These are phyloP conservation scores for Ophiostoma tasmaniense DNA, from an alignment of 2,329 filamentous ascomycete species.

Conservation along the genomic window DNA sequence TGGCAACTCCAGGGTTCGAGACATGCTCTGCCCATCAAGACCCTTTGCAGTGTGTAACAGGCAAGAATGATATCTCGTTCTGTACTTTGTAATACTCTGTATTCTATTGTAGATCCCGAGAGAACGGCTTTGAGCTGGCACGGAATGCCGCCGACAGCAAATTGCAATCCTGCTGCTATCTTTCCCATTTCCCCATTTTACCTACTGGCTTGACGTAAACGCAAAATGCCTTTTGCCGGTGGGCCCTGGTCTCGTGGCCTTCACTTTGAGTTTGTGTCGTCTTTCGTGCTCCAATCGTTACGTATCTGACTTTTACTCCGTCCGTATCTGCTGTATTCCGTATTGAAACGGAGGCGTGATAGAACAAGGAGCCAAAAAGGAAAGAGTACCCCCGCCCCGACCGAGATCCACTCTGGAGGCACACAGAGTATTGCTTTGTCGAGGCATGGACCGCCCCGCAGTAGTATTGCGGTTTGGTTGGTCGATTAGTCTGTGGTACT, in stretches of 20 bases:
- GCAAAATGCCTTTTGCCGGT: background rate
- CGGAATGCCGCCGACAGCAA: background rate
- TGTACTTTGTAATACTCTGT: too few relatives aligned
- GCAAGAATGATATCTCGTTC: too few relatives aligned
- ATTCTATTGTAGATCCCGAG: too few relatives aligned
- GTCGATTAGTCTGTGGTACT: background rate
- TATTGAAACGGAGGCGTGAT: background rate
- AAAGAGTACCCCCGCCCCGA: background rate
- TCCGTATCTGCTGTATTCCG: background rate
- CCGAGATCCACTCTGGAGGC: background rate
- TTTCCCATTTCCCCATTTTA: background rate
- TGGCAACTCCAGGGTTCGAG: background rate
- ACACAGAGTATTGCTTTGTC: too few relatives aligned
- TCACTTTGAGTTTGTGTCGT: background rate
- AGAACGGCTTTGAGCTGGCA: background rate
- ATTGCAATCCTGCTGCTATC: background rate
- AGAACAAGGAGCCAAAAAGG: background rate
- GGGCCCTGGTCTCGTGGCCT: conserved; percentile 1
- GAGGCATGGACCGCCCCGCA: background rate
- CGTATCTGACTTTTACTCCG: background rate
- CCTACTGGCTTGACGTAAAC: background rate
- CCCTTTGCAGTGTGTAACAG: background rate
- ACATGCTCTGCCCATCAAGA: background rate
- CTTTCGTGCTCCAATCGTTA: background rate
- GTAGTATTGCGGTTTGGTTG: background rate